Evolutionary conservation across 2,329 filamentous ascomycete species (phyloP).

Genomic region (Pyrenophora teres): DNA sequence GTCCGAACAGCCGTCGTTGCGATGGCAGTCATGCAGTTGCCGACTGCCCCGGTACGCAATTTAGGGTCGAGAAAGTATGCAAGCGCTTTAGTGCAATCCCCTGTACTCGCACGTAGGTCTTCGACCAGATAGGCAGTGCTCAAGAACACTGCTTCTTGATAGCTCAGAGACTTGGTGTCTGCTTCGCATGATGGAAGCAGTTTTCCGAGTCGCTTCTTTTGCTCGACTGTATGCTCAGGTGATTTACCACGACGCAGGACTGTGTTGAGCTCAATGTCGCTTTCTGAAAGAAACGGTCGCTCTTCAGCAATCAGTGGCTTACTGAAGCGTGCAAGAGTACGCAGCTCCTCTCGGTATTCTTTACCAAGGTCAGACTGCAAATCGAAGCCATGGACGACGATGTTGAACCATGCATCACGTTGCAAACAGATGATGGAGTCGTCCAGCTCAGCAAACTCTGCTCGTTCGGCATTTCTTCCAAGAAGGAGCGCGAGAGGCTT

Average conservation of each 20-base stretch:
- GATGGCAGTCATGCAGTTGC: slow-evolving; percentile 66
- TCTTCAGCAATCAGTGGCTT: slow-evolving; percentile 86
- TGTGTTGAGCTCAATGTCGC: slow-evolving; percentile 95
- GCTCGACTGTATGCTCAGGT: slow-evolving; percentile 74
- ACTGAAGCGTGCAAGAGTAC: slow-evolving; percentile 83
- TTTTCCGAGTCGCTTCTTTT: slow-evolving; percentile 76
- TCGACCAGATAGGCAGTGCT: slow-evolving; percentile 91
- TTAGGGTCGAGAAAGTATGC: slow-evolving; percentile 95
- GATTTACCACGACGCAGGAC: slow-evolving; percentile 86
- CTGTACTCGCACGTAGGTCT: slow-evolving; percentile 80
- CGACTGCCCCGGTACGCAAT: slow-evolving; percentile 65
- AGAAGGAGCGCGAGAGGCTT: slow-evolving; percentile 87
- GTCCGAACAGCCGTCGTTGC: slow-evolving; percentile 73
- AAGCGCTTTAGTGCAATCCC: slow-evolving; percentile 87
- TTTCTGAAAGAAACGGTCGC: slow-evolving; percentile 86
- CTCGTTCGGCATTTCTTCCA: slow-evolving; percentile 56
- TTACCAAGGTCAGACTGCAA: slow-evolving; percentile 73
- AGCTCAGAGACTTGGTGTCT: slow-evolving; percentile 81
- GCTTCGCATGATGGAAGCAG: slow-evolving; percentile 76
- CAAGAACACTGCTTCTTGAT: slow-evolving; percentile 89
- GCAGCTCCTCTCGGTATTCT: slow-evolving; percentile 75
- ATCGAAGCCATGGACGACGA: slow-evolving; percentile 90
- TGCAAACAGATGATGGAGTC: slow-evolving; percentile 67
- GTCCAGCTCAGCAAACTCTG: slow-evolving; percentile 63
- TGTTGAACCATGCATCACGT: slow-evolving; percentile 97